These are phyloP conservation scores for Ustilago shanxiensis DNA, from an alignment of 1,284 basidiomycete species.

Conservation along the genomic window DNA sequence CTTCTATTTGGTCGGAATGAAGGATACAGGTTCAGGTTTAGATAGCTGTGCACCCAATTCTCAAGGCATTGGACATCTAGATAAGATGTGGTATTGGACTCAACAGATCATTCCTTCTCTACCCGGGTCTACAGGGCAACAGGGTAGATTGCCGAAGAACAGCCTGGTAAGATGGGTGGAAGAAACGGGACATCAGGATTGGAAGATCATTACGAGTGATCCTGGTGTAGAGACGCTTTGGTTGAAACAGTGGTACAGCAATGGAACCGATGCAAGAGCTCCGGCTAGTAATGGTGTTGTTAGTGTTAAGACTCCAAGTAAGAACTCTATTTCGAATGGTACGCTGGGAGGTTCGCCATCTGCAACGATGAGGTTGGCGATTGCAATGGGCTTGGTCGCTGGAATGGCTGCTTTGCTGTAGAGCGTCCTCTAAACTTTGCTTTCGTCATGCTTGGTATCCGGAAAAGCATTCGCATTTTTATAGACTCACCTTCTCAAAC, in stretches of 20 bases:
- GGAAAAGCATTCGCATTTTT: not conserved
- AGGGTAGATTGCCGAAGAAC: slow-evolving; percentile 46
- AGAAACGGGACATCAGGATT: slow-evolving; percentile 54
- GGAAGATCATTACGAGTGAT: slow-evolving; percentile 53
- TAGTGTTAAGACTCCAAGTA: slow-evolving; percentile 16
- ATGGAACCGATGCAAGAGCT: slow-evolving; percentile 31
- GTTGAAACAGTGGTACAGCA: slow-evolving; percentile 53
- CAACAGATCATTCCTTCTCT: slow-evolving; percentile 50
- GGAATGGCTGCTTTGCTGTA: not conserved
- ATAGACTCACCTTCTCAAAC: not conserved
- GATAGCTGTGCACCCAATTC: slow-evolving; percentile 50
- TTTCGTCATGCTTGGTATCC: not conserved
- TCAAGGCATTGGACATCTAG: slow-evolving; percentile 58
- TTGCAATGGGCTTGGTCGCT: not conserved
- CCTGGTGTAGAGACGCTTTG: slow-evolving; percentile 57
- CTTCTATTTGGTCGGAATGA: slow-evolving; percentile 59
- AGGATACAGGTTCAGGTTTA: slow-evolving; percentile 45
- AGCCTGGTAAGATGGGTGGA: slow-evolving; percentile 39
- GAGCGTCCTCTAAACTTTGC: not conserved
- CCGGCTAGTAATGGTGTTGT: slow-evolving; percentile 28
- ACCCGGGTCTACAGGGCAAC: slow-evolving; percentile 33
- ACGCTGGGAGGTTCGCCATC: not conserved
- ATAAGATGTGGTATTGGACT: slow-evolving; percentile 64
- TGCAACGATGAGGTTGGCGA: not conserved
- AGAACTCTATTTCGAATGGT: not conserved